These are phyloP conservation scores for Tolypocladium amazonense DNA, from an alignment of 2,329 filamentous ascomycete genomes.

Conservation along the genomic window DNA sequence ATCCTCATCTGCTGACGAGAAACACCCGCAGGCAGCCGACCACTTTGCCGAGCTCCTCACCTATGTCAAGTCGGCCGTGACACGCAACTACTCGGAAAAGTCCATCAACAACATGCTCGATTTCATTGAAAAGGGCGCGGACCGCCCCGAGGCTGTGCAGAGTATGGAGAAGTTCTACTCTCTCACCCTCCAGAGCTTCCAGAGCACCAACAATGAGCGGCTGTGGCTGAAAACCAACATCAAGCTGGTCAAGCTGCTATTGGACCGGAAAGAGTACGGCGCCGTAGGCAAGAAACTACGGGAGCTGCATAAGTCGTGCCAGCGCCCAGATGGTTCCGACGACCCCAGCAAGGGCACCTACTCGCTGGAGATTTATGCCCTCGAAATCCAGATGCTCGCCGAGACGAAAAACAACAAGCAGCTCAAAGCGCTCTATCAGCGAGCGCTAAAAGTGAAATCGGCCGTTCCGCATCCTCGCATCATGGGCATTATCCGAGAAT, in stretches of 20 bases:
- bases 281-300: conserved; percentile 73
- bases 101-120: conserved; percentile 99
- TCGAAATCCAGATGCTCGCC: conserved; percentile 98
- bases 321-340: conserved; percentile 74
- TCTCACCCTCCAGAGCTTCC: conserved; percentile 84
- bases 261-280: conserved; percentile 82
- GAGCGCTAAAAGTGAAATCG: conserved; percentile 85
- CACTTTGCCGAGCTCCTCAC: conserved; percentile 94
- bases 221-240: conserved; percentile 98
- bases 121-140: conserved; percentile 84
- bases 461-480: conserved; percentile 97
- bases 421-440: conserved; percentile 84
- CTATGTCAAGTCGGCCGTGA: conserved; percentile 94
- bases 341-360: conserved; percentile 96
- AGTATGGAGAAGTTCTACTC: conserved; percentile 95
- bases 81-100: conserved; percentile 96
- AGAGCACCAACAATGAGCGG: conserved; percentile 94
- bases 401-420: conserved; percentile 97
- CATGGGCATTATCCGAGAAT: conserved; percentile 98
- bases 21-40: conserved; percentile 57
- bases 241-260: conserved; percentile 82
- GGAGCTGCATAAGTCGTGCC: conserved; percentile 82
- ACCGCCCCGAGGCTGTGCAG: conserved; percentile 56
- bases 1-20: conserved; percentile 11
- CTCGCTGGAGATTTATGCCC: conserved; percentile 85